Evolutionary conservation across 2,329 filamentous ascomycete species (phyloP).

Genomic region (Paracamarosporium sp.): DNA sequence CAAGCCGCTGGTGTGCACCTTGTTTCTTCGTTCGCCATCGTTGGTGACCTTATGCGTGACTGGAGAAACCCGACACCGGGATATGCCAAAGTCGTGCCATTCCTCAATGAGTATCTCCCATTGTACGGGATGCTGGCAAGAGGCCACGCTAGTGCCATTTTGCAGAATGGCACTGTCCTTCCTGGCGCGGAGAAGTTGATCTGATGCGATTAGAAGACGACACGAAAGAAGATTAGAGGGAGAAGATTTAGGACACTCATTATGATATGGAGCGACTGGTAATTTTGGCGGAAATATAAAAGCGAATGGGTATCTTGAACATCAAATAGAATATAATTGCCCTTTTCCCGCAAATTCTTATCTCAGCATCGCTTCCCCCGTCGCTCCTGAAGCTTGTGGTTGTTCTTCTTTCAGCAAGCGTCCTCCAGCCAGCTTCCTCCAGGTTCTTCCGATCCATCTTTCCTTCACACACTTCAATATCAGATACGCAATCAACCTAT

Average conservation of each 20-base stretch:
- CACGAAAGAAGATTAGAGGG: background rate
- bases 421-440: slow-evolving; percentile 28
- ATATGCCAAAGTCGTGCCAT: slow-evolving; percentile 64
- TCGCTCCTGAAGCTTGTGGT: background rate
- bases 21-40: slow-evolving; percentile 67
- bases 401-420: background rate
- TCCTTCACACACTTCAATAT: slow-evolving; percentile 63
- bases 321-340: background rate
- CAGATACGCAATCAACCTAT: slow-evolving; percentile 68
- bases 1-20: slow-evolving; percentile 69
- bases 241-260: background rate
- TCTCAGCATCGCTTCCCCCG: background rate
- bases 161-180: slow-evolving; percentile 63
- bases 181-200: slow-evolving; percentile 58
- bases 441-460: slow-evolving; percentile 54
- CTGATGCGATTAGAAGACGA: background rate
- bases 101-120: slow-evolving; percentile 69
- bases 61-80: slow-evolving; percentile 63
- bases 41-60: slow-evolving; percentile 73
- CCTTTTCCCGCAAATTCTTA: background rate
- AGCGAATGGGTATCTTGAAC: background rate
- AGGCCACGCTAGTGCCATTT: slow-evolving; percentile 65
- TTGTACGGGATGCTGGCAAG: slow-evolving; percentile 70
- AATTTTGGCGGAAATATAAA: background rate
- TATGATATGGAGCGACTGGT: background rate